These are phyloP conservation scores for Pterocarpus santalinus DNA, from an alignment of 306 rosid species.

Conservation along the genomic window DNA sequence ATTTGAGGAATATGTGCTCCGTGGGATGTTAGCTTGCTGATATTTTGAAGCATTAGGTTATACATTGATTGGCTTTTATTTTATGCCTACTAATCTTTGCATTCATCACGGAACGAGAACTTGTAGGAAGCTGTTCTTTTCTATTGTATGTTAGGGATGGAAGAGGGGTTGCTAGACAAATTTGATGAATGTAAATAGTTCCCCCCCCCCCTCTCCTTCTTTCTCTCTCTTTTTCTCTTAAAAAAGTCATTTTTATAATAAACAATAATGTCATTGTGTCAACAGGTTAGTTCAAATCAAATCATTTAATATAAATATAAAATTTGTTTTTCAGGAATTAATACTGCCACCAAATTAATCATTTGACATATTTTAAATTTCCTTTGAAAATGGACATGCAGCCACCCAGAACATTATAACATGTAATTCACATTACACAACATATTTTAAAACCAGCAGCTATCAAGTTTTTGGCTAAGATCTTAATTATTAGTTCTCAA, in stretches of 20 bases:
- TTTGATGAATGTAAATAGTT: neutral
- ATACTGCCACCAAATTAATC: constrained; percentile 10
- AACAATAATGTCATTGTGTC: neutral
- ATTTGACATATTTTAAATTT: constrained; percentile 31
- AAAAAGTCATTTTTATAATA: neutral
- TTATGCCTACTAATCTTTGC: neutral
- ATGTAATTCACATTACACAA: too few species aligned
- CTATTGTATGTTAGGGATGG: neutral
- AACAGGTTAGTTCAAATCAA: neutral
- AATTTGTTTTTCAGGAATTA: neutral
- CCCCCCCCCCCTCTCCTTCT: too few species aligned
- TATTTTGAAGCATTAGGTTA: constrained; percentile 36
- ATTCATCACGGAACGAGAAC: neutral
- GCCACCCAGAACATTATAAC: neutral
- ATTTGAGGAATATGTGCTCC: constrained; percentile 31
- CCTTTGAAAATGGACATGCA: constrained; percentile 28
- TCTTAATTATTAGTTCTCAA: neutral
- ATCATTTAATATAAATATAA: neutral
- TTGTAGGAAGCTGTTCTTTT: neutral
- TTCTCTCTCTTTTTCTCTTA: neutral
- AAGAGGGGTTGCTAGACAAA: neutral
- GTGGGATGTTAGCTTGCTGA: constrained; percentile 5
- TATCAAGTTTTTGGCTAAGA: neutral
- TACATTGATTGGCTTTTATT: constrained; percentile 5
- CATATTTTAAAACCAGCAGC: too few species aligned